Percentiles rank a stretch among this genome's conserved stretches.
These are phyloP conservation scores for Dichomitus squalens DNA, from an alignment of 1,284 basidiomycete genomes.

Conservation along the genomic window DNA sequence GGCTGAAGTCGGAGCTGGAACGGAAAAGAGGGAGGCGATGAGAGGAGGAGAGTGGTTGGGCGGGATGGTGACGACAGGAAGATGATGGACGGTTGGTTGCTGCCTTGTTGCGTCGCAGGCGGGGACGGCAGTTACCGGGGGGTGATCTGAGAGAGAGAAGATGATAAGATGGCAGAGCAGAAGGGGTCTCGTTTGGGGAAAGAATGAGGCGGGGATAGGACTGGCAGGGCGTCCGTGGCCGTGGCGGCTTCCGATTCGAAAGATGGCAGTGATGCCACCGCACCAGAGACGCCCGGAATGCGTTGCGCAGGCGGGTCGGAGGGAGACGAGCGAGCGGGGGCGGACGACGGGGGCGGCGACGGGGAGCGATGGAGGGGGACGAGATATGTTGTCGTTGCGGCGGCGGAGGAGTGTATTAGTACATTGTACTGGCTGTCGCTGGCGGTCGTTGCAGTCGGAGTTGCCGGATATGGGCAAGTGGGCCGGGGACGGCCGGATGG, in stretches of 20 bases:
- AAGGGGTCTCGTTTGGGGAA: neutral
- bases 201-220: neutral
- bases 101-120: neutral
- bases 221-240: neutral
- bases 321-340: neutral
- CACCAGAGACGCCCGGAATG: too few relatives aligned
- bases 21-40: neutral
- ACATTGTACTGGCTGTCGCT: too few relatives aligned
- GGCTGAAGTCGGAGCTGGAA: slow-evolving; percentile 2
- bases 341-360: too few relatives aligned
- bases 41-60: too few relatives aligned
- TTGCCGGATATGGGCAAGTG: neutral
- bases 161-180: neutral
- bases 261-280: too few relatives aligned
- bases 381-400: too few relatives aligned
- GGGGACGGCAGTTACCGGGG: neutral
- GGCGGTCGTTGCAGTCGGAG: neutral
- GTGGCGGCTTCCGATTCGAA: neutral
- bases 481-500: slow-evolving; percentile 14
- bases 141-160: neutral
- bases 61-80: neutral
- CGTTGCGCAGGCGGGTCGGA: too few relatives aligned
- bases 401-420: too few relatives aligned
- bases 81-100: neutral
- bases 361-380: too few relatives aligned